Percentiles rank a stretch among this genome's conserved stretches.
phyloP scores from a whole-genome alignment of 208 protist species.

The Acanthamoeba castellanii region DNA sequence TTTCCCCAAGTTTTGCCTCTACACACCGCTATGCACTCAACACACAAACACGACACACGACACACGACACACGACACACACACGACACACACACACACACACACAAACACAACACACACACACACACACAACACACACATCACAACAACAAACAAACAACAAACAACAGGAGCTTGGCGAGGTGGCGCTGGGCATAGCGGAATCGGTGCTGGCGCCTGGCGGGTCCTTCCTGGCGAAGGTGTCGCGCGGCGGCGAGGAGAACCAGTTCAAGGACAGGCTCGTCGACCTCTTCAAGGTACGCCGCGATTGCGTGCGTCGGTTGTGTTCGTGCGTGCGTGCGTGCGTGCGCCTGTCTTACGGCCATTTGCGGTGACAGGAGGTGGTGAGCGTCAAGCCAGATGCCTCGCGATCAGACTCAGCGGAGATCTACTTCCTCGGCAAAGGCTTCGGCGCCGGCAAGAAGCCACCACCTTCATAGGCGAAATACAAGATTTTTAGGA shows the following conservation, averaged over 20 bases:
- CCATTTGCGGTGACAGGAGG: background rate
- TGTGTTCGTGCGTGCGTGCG: background rate
- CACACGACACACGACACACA: too few relatives aligned
- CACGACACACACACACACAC: too few relatives aligned
- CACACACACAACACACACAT: too few relatives aligned
- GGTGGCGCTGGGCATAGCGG: background rate
- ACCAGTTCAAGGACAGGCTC: background rate
- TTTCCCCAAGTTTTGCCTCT: too few relatives aligned
- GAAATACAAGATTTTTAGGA: too few relatives aligned
- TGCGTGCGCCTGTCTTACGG: background rate
- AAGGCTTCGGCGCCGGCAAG: background rate
- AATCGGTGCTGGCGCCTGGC: background rate
- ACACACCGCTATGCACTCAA: too few relatives aligned
- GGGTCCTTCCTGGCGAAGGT: background rate
- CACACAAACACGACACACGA: too few relatives aligned
- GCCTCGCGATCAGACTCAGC: background rate
- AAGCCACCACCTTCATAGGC: too few relatives aligned
- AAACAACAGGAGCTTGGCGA: background rate
- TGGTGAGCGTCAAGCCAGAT: constrained; percentile 15
- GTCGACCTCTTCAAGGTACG: background rate
- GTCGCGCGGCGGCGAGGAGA: background rate
- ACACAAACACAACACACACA: too few relatives aligned
- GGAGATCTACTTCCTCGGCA: constrained; percentile 11
- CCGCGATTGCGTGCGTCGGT: background rate
- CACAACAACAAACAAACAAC: too few relatives aligned